These are phyloP conservation scores for Quercus rubra DNA, from an alignment of 306 rosid species.

Conservation along the genomic window DNA sequence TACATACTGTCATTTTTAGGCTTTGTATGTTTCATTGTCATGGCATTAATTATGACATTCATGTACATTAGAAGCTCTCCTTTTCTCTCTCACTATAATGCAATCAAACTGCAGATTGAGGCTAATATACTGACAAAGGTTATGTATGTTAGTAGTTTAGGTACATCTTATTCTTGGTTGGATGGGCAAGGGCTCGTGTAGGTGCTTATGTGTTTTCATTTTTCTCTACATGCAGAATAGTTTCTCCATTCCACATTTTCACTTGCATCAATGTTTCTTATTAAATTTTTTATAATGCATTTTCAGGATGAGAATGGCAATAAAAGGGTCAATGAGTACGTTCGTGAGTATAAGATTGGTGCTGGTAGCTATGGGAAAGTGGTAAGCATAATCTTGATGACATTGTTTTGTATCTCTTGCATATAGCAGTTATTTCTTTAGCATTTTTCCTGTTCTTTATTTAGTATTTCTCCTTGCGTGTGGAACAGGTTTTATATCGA, in stretches of 20 bases:
- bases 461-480: slow-evolving; percentile 27
- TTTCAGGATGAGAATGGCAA: slow-evolving; percentile 88
- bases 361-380: slow-evolving; percentile 99
- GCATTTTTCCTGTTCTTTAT: neutral
- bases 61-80: neutral
- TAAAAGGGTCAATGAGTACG: slow-evolving; percentile 88
- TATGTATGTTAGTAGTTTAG: neutral
- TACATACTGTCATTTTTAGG: neutral
- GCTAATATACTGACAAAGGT: neutral
- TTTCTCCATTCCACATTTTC: neutral
- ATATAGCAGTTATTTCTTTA: slow-evolving; percentile 1
- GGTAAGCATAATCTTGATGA: slow-evolving; percentile 47
- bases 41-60: neutral
- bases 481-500: slow-evolving; percentile 72
- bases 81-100: neutral
- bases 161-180: neutral
- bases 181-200: neutral
- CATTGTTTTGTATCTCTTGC: slow-evolving; percentile 9
- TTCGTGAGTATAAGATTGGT: slow-evolving; percentile 91
- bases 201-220: slow-evolving; percentile 9
- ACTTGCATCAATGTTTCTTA: slow-evolving; percentile 7
- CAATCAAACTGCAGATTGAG: neutral
- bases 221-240: neutral
- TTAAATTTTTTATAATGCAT: neutral
- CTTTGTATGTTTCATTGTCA: neutral